Evolutionary conservation across 2,329 filamentous ascomycete species (phyloP).

Genomic region (Fusarium euwallaceae): DNA sequence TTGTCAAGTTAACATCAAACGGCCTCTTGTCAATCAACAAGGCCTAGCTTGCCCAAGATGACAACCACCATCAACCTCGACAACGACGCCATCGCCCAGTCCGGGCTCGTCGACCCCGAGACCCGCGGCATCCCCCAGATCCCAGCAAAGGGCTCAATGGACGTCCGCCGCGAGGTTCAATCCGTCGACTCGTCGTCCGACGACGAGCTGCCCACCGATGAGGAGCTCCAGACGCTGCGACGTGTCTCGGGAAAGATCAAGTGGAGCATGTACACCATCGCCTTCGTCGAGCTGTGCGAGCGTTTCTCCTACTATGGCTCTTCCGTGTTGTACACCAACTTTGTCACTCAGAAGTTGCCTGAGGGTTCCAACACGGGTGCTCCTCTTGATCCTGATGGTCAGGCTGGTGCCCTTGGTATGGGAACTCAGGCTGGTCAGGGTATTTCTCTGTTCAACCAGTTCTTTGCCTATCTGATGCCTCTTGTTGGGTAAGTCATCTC

Average conservation of each 20-base stretch:
- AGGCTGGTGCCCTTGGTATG: slow-evolving; percentile 68
- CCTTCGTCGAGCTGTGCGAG: slow-evolving; percentile 81
- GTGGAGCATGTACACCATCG: slow-evolving; percentile 76
- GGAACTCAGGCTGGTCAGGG: slow-evolving; percentile 68
- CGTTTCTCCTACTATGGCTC: slow-evolving; percentile 84
- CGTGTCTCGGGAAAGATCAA: slow-evolving; percentile 75
- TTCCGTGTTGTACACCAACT: slow-evolving; percentile 76
- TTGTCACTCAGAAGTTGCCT: slow-evolving; percentile 69
- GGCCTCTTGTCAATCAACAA: not conserved
- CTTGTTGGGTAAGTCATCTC: slow-evolving; percentile 61
- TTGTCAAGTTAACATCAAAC: not conserved
- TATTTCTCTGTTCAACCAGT: slow-evolving; percentile 67
- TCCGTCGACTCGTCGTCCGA: slow-evolving; percentile 44
- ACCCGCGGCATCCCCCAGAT: slow-evolving; percentile 44
- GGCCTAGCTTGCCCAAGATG: slow-evolving; percentile 45
- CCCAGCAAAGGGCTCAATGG: slow-evolving; percentile 48
- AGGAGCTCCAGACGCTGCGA: slow-evolving; percentile 72
- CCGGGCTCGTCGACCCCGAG: slow-evolving; percentile 51
- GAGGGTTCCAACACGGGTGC: slow-evolving; percentile 67
- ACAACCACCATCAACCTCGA: slow-evolving; percentile 53
- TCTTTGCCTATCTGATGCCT: slow-evolving; percentile 73
- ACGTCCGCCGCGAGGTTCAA: slow-evolving; percentile 42
- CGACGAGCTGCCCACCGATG: slow-evolving; percentile 65
- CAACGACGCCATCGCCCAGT: slow-evolving; percentile 52
- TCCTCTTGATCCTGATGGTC: slow-evolving; percentile 49